Evolutionary conservation across 106 monocot species (phyloP), one percentile per base, ranked within the genome.

Genomic region (Posidonia australis): DNA sequence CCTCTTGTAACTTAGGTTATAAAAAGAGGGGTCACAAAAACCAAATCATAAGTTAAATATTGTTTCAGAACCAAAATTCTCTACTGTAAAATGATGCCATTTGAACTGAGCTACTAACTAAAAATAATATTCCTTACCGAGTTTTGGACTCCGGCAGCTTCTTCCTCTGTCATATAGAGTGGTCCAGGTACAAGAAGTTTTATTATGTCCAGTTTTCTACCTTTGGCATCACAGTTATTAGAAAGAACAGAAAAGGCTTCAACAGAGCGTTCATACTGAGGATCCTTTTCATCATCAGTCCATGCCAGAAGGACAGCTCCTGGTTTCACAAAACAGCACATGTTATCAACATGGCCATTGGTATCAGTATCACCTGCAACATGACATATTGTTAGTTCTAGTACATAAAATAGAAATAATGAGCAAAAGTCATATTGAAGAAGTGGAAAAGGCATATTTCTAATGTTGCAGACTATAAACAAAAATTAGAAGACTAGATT

Each of bases 311-410:
- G 79, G 12, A 96, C 87, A 28, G 73, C 59, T 20, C 82, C 84
- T 65, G 96, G 96, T 63, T 79, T 90, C 17, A 74, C 84, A 77
- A 96, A 96, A 55, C 96, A 96, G 74, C 96, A 96, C 60, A 96
- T 77, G 65, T 96, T 96, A 65, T 96, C 96, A 72, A 96, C 68
- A 69, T 96, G 96, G 46, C 96, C 96, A 62, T 96, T 87, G 60
- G 96, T 90, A 73, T 96, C 96, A 60, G 87, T 90, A 72, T 96
- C 96, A 62, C 87, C 90, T 96, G 62, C 24, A 80, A 45, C 49
- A 26, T 61, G 36, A 4, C 36, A 4, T 7, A 36, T 36, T 36
- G 36, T 36, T 36, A 7, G 36, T 36, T 36, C 36, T 36, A 36
- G 36, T 36, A 36, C 36, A 36, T 36, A 27, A 49, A 62, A 26